phyloP scores from a whole-genome alignment of 2,329 filamentous ascomycete genomes.

The Scedosporium boydii region DNA sequence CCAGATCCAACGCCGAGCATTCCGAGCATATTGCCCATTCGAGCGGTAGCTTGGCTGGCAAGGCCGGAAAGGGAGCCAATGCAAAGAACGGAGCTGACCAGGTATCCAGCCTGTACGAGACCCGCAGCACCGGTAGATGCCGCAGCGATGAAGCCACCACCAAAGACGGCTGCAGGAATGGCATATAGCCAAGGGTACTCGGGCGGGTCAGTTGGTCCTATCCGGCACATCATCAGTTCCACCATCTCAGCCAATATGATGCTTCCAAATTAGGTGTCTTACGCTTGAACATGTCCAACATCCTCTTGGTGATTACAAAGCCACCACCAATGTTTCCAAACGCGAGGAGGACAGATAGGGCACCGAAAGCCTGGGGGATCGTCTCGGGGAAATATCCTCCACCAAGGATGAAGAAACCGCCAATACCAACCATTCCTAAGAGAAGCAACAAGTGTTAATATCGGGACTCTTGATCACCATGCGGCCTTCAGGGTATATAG shows the following conservation, averaged over 20 bases:
- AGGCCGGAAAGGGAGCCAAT: slow-evolving; percentile 76
- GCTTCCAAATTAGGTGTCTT: slow-evolving; percentile 15
- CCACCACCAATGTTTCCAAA: slow-evolving; percentile 86
- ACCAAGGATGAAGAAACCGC: slow-evolving; percentile 81
- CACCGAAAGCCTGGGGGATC: slow-evolving; percentile 68
- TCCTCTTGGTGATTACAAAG: slow-evolving; percentile 85
- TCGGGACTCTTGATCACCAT: not conserved
- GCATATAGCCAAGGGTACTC: slow-evolving; percentile 86
- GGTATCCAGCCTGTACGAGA: slow-evolving; percentile 77
- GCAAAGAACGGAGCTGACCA: slow-evolving; percentile 75
- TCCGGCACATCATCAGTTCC: not conserved
- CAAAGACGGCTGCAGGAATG: slow-evolving; percentile 66
- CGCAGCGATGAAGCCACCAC: slow-evolving; percentile 71
- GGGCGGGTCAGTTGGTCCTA: slow-evolving; percentile 69
- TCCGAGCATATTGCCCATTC: slow-evolving; percentile 77
- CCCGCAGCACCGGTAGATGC: slow-evolving; percentile 75
- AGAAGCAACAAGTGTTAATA: no score
- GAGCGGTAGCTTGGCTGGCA: slow-evolving; percentile 72
- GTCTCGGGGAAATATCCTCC: slow-evolving; percentile 71
- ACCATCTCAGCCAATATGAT: not conserved
- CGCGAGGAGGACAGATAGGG: slow-evolving; percentile 69
- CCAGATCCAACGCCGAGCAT: slow-evolving; percentile 78
- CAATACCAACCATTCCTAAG: slow-evolving; percentile 74
- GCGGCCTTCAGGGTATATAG: not conserved
- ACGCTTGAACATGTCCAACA: slow-evolving; percentile 87